phyloP scores from a whole-genome alignment of 768 basidiomycete genomes.

The Vishniacozyma victoriae region DNA sequence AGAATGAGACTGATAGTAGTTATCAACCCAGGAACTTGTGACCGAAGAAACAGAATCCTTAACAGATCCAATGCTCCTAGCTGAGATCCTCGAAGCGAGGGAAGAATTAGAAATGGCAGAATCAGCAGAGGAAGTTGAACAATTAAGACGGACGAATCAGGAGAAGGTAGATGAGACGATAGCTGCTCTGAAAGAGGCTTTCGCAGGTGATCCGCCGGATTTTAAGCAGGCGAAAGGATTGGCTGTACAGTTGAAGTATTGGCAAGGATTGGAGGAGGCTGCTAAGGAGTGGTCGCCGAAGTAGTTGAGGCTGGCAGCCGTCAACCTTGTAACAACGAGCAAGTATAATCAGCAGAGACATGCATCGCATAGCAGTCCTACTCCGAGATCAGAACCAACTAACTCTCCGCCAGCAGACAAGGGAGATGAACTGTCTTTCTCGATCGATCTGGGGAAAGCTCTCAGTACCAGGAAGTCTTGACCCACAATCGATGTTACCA shows the following conservation, averaged over 20 bases:
- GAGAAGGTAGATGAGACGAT: constrained; percentile 55
- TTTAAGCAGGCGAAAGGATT: constrained; percentile 58
- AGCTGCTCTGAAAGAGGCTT: constrained; percentile 52
- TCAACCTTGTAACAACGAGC: too few relatives aligned
- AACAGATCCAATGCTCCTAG: constrained; percentile 65
- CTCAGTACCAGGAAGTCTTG: too few relatives aligned
- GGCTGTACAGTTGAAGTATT: constrained; percentile 67
- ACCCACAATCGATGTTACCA: too few relatives aligned
- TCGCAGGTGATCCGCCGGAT: constrained; percentile 51
- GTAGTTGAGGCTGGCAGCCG: too few relatives aligned
- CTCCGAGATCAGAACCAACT: too few relatives aligned
- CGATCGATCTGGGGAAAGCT: too few relatives aligned
- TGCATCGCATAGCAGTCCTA: too few relatives aligned
- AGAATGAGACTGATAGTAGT: not conserved
- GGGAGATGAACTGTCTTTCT: too few relatives aligned
- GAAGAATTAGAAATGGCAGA: constrained; percentile 68
- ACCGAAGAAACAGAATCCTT: constrained; percentile 66
- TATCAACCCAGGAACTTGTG: constrained; percentile 54
- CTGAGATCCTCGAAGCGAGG: constrained; percentile 69
- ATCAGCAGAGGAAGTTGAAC: constrained; percentile 53
- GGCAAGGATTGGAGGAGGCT: constrained; percentile 49
- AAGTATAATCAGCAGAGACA: too few relatives aligned
- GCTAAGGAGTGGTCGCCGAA: constrained; percentile 43
- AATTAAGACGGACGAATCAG: constrained; percentile 55
- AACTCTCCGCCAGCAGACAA: too few relatives aligned